Evolutionary conservation across 164 flowering plant species (phyloP), one percentile per base, ranked within the genome.

Genomic region (Piper betle): DNA sequence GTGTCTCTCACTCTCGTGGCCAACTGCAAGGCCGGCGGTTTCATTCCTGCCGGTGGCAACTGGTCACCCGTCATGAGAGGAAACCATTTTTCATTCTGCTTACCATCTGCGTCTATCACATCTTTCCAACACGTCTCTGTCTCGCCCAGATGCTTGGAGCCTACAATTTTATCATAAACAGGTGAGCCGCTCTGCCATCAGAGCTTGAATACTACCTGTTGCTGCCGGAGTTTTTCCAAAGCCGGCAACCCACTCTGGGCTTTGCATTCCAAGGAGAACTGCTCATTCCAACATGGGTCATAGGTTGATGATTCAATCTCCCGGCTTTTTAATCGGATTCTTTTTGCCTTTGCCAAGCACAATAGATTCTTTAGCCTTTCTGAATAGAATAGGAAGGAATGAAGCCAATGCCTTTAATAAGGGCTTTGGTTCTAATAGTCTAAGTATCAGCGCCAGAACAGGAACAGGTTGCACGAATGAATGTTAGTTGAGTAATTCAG

Each of bases 151-250:
- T 84, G 69, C 55, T 74, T 67, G 37, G 89, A 85, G 55, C 76
- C 62, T 1, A 65, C 46, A 4, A 73, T 57, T 10, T 59, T 73
- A 5, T 83, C 73, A 13, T 80, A 53, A 52, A 76, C 57, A 9
- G 79, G 63, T 6, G 15, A 10, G 0, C 54, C 62, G 39, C 52
- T 82, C 65, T 84, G 77, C 72, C 71, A 69, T 33, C 91, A 67
- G 25, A 88, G 82, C 82, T 85, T 89, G 58, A 88, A 80, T 17
- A 77, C 75, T 0, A 84, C 68, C 33, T 25, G 75, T 58, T 79
- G 77, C 62, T 78, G 68, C 68, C 59, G 74, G 10, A 84, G 78
- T 42, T 43, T 43, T 3, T 64, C 55, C 25, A 74, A 65, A 61
- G 82, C 64, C 6, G 33, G 33, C 2, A 2, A 25, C 33, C 81